phyloP scores from a whole-genome alignment of 75 land plant genomes.

The Pinus tabuliformis region DNA sequence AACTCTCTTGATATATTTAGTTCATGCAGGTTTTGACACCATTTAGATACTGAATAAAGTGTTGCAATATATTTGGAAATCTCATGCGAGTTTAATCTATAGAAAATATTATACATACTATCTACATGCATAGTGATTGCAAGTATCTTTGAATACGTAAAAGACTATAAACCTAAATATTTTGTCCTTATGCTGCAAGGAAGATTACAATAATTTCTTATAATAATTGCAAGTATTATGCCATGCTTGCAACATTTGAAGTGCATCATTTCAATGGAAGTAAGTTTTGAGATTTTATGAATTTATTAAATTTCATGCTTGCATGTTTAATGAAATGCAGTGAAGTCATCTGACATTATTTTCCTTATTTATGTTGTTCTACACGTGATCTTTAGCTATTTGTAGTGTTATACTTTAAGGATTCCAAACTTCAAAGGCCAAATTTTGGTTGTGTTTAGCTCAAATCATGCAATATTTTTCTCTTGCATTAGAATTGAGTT shows the following conservation, averaged over 20 bases:
- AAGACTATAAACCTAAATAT: neutral
- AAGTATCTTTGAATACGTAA: neutral
- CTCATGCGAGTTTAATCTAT: neutral
- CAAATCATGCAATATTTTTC: neutral
- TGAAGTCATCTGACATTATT: neutral
- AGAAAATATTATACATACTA: neutral
- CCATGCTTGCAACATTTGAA: conserved; percentile 58
- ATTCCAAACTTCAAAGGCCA: neutral
- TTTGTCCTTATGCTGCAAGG: conserved; percentile 16
- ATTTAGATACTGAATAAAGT: neutral
- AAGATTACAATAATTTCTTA: conserved; percentile 56
- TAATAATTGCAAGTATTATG: conserved; percentile 71
- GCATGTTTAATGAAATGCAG: neutral
- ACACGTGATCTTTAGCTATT: neutral
- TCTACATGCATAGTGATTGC: neutral
- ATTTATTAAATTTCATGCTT: neutral
- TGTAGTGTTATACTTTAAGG: neutral
- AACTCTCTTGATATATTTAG: neutral
- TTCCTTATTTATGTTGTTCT: neutral
- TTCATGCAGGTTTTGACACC: neutral
- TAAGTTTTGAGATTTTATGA: conserved; percentile 21
- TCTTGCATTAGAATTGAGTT: neutral
- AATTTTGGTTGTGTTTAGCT: neutral
- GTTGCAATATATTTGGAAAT: neutral
- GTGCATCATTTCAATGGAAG: conserved; percentile 74